phyloP scores from a whole-genome alignment of 2,329 filamentous ascomycete species.

The Fusarium albidum region DNA sequence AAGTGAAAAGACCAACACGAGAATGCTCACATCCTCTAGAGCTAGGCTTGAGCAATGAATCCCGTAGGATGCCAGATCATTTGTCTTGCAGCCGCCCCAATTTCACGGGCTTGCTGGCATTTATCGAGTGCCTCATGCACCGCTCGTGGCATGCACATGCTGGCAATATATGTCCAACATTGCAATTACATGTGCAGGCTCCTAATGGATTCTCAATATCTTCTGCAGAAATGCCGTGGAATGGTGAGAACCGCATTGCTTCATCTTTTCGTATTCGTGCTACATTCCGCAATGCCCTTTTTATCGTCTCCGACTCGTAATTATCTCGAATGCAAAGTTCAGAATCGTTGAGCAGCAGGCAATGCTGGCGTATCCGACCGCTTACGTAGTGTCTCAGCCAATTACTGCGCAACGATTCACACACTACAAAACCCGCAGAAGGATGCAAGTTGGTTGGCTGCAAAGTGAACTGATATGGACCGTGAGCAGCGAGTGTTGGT shows the following conservation, averaged over 20 bases:
- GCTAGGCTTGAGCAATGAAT: background rate
- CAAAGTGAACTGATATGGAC: background rate
- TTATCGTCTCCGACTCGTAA: background rate
- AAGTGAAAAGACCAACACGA: constrained; percentile 4
- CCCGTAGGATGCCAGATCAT: constrained; percentile 3
- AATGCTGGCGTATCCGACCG: background rate
- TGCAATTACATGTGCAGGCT: constrained; percentile 20
- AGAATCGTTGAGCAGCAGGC: no score
- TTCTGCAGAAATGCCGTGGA: background rate
- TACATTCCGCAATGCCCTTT: background rate
- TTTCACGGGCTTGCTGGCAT: constrained; percentile 5
- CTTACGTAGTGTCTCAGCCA: no score
- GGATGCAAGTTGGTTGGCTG: background rate
- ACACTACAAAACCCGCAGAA: background rate
- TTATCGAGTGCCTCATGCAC: constrained; percentile 12
- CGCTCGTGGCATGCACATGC: background rate
- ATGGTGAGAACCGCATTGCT: background rate
- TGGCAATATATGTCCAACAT: constrained; percentile 26
- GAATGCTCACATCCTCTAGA: constrained; percentile 7
- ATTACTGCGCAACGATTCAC: no score
- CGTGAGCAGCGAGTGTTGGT: no score
- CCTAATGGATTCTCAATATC: constrained; percentile 14
- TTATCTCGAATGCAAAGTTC: background rate
- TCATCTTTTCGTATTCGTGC: background rate
- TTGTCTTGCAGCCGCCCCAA: constrained; percentile 12